Evolutionary conservation across 78 protist genomes (phyloP), one percentile per base, ranked within the genome.

Genomic region (Emiliania huxleyi): DNA sequence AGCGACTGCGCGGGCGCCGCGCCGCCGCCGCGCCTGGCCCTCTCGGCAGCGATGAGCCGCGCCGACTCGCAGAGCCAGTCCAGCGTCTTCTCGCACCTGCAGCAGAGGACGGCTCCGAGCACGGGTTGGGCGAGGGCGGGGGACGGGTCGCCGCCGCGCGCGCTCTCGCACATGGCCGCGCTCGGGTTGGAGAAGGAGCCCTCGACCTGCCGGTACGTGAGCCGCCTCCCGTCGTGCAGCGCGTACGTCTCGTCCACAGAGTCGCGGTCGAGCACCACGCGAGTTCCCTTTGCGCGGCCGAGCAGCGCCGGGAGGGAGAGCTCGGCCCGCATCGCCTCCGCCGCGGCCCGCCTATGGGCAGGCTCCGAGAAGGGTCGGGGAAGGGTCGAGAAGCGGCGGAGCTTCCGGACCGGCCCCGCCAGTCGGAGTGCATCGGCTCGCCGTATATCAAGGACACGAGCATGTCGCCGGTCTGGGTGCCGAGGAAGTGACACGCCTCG

Each of bases 401-500:
- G n/a, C n/a, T n/a, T n/a, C n/a, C n/a, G n/a, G n/a, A n/a, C n/a
- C n/a, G n/a, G n/a, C 18, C 35, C 26, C 38, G 49, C 93, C 93
- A 91, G 21, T 11, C 49, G 15, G 43, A 12, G 5, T 0, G 44
- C n/a, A 40, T 62, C 42, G 81, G 81, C 23, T 0, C 37, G 29
- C 29, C 85, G 56, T 91, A 91, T 26, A 91, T 49, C 38, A 91
- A 42, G 4, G 87, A 38, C n/a, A 91, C 73, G 33, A 71, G 87
- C 73, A 91, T 19, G 48, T 91, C 93, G 4, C 93, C 93, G 48
- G 93, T 0, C 55, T 35, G 69, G 33, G 93, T 69, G 35, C 40
- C 3, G 46, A 91, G 33, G 73, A 55, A 91, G 62, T 91, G 93
- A 33, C 42, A 56, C 23, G 52, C 81, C 15, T 26, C 38, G 18